Base-by-base conservation (phyloP, 2,329 filamentous ascomycete genomes). In the Blumeria hordei region DNA sequence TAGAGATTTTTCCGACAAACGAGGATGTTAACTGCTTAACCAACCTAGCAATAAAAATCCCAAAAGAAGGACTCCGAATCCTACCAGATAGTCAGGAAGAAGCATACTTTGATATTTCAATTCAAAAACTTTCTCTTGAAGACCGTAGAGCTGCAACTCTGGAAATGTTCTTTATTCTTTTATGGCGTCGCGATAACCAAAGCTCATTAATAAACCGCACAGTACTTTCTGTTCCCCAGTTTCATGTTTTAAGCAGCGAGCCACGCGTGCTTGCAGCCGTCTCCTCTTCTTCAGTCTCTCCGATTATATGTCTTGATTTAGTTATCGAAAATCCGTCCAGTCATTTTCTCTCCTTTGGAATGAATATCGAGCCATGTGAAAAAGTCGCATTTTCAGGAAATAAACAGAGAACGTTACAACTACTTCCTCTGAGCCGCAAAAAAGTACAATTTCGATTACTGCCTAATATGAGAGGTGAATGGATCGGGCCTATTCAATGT, bases 301-400 rank as follows among this genome's bases (percentile, higher is more conserved):
- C 61, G 6, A 62, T 63, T 10, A 59, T 65, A 60, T 67, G 77
- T 52, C 68, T 80, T 41, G 69, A 75, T 57, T 83, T 83, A 64
- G 86, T 80, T 3, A 79, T 98, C 56, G 92, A 98, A 69, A 98
- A 98, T 65, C 85, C 88, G 0, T 95, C 90, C 0, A 83, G 81
- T 66, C 92, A 98, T 67, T 93, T 94, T 68, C 76, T 98, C 53
- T 94, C 88, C 0, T 98, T 98, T 68, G 88, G 85, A 34, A 68
- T 96, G 52, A 80, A 74, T 32, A 94, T 98, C 88, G 90, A 98
- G 61, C 84, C 88, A 2, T 90, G 80, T 65, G 87, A 94, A 59
- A 78, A 87, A 54, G 96, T 96, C 68, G 90, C 88, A 0, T 96
- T 98, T 67, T 88, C 85, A 7, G 92, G 92, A 0, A 73, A 85